Evolutionary conservation across 768 basidiomycete species (phyloP), one percentile per base, ranked within the genome.

Genomic region (Naematelia aurantialba): DNA sequence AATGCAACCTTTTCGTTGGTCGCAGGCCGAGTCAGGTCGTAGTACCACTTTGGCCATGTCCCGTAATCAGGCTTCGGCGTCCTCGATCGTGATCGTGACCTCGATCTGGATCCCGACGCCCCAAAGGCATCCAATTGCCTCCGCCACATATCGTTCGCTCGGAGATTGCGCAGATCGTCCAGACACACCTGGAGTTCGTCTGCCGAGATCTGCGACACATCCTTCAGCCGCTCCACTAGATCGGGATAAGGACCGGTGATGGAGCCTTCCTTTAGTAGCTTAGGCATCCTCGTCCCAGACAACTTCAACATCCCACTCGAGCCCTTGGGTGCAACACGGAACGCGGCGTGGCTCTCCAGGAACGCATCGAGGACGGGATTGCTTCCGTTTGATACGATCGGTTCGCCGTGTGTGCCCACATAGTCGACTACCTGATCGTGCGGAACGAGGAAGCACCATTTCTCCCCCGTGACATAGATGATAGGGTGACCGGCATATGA

Each of bases 41-140:
- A 91, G 72, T 89, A 99, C 96, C 96, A 98, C 73, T 89, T 89
- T 0, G 93, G 94, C 91, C 93, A 97, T n/a, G 69, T 69, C 25
- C 61, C 67, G 45, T 60, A 39, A 27, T 63, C 63, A 1, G 54
- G 25, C 48, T 65, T 56, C 13, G 51, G 19, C 21, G 12, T 53
- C 4, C 34, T 25, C 21, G 11, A 42, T 19, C 26, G 2, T 39
- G 22, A 19, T 17, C 34, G 8, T 17, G 34, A n/a, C n/a, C n/a
- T n/a, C n/a, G n/a, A n/a, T n/a, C n/a, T 39, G 17, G 34, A 8
- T 56, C 58, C 55, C 17, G 46, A 19, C 4, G 46, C 47, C 19
- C 42, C 21, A 0, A 58, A 42, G 69, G 71, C 73, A 30, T 73
- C 72, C 19, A 75, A 55, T 39, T 68, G 69, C 19, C 26, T 26